Base-by-base conservation (phyloP, 2,329 filamentous ascomycete genomes). In the Colletotrichum salicis region DNA sequence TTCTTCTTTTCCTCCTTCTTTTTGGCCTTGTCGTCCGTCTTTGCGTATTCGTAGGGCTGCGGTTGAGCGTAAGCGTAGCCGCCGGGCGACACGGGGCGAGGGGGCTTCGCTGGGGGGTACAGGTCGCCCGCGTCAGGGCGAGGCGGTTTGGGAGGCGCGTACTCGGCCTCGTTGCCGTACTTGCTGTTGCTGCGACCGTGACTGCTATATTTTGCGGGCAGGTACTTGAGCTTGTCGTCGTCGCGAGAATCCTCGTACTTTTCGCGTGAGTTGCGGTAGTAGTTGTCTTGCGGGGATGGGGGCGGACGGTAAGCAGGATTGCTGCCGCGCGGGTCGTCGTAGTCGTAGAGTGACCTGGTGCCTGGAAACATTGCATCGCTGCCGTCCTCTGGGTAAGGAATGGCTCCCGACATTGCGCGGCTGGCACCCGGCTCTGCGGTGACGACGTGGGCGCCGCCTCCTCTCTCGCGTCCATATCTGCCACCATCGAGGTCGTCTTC, bases 121-220 rank as follows among this genome's bases (percentile, higher is more conserved):
- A 86, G 78, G 70, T 85, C 81, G 1, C 81, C 79, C 41, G 77
- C 75, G 22, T 76, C 55, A 10, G 64, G 51, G 7, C 67, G 64
- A 37, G 75, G 73, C 76, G 77, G 65, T 78, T 75, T 73, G 63
- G 70, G 35, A 71, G 72, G 63, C 75, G 76, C 67, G 78, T 77
- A 60, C 76, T 78, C 77, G 27, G 51, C 64, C 19, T 73, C 72
- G 68, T 67, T 62, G 57, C 72, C 71, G 31, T 61, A 74, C 67
- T 64, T 68, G 72, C 70, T 73, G 72, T 57, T 72, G 64, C 52
- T 77, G 55, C 51, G 82, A 80, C 68, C 80, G 78, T 67, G 67
- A 15, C 52, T 79, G 75, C 81, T 82, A 74, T 88, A 87, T 75
- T 87, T 88, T 72, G 84, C 81, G 1, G 86, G 86, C 48, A 87